These are phyloP conservation scores for Pythium pyrilobum DNA, from an alignment of 352 stramenopile species.

Conservation along the genomic window DNA sequence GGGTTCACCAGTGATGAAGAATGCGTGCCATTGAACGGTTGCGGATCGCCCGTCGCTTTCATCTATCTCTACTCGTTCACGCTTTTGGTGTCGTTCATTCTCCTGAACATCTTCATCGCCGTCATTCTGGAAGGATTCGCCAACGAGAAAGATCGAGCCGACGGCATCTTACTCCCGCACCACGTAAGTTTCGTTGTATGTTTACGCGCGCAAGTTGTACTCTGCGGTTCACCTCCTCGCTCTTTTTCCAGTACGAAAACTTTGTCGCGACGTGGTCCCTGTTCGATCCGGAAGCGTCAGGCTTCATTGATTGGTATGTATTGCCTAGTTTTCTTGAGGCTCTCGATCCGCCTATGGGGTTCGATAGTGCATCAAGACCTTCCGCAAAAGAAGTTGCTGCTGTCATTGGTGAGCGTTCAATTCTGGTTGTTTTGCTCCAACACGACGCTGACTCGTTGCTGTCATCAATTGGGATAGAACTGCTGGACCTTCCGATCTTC, in stretches of 20 bases:
- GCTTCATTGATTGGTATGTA: conserved; percentile 68
- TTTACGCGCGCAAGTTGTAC: background rate
- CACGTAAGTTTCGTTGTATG: conserved; percentile 26
- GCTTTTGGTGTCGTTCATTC: conserved; percentile 80
- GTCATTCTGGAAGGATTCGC: conserved; percentile 89
- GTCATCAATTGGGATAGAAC: conserved; percentile 16
- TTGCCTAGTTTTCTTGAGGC: conserved; percentile 56
- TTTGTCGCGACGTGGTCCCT: conserved; percentile 69
- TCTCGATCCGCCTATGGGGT: conserved; percentile 64
- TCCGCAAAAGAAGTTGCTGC: conserved; percentile 37
- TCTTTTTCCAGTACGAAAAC: conserved; percentile 50
- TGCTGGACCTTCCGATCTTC: conserved; percentile 53
- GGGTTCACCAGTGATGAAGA: conserved; percentile 34
- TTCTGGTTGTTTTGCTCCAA: background rate
- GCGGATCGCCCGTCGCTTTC: conserved; percentile 52
- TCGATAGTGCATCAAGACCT: conserved; percentile 31
- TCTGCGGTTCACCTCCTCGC: background rate
- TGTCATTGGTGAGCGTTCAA: conserved; percentile 35
- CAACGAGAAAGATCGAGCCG: conserved; percentile 25
- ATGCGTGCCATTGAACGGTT: conserved; percentile 59
- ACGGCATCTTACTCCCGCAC: conserved; percentile 36
- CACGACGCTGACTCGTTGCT: background rate
- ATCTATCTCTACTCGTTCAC: conserved; percentile 86
- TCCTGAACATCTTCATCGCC: conserved; percentile 92
- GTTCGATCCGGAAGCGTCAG: conserved; percentile 83